phyloP scores from a whole-genome alignment of 805 yeast species.

The Saturnispora ahearnii region DNA sequence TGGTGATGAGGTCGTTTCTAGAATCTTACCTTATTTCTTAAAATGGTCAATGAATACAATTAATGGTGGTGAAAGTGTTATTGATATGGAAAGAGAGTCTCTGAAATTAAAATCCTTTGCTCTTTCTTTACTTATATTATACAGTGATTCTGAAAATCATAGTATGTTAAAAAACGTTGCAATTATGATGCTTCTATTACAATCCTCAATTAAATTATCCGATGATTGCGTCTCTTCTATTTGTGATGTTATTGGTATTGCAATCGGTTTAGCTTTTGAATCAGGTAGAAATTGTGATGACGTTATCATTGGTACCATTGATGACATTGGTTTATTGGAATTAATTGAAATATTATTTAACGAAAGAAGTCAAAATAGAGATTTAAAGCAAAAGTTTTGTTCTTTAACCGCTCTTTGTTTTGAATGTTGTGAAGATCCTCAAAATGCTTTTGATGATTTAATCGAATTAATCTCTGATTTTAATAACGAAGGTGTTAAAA shows the following conservation, averaged over 20 bases:
- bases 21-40: constrained; percentile 23
- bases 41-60: constrained; percentile 7
- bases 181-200: constrained; percentile 37
- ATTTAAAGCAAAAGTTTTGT: constrained; percentile 36
- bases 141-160: constrained; percentile 40
- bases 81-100: not conserved
- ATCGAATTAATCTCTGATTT: constrained; percentile 39
- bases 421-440: constrained; percentile 37
- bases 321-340: constrained; percentile 10
- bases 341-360: constrained; percentile 24
- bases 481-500: constrained; percentile 42
- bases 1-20: constrained; percentile 27
- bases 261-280: constrained; percentile 36
- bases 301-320: constrained; percentile 8
- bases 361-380: constrained; percentile 1
- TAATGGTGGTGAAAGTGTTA: not conserved
- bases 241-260: constrained; percentile 37
- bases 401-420: constrained; percentile 47
- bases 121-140: constrained; percentile 32
- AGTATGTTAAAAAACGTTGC: constrained; percentile 39
- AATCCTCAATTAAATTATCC: constrained; percentile 23
- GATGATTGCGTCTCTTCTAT: constrained; percentile 36
- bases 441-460: constrained; percentile 33
- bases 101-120: constrained; percentile 12
- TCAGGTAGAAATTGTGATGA: constrained; percentile 27